These are phyloP conservation scores for Raphanus sativus DNA, from an alignment of 345 rosid species.

Conservation along the genomic window DNA sequence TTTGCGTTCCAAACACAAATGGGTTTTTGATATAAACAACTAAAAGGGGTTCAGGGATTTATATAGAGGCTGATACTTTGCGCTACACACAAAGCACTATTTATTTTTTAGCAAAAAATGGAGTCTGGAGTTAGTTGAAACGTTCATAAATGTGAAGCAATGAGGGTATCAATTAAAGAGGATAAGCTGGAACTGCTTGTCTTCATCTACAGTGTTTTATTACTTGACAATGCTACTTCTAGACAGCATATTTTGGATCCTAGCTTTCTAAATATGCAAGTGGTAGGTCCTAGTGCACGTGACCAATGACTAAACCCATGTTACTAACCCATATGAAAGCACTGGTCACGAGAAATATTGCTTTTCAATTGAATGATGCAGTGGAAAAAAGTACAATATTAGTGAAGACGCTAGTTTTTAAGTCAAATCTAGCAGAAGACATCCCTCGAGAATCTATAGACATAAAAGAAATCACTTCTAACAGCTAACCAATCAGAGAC, in stretches of 20 bases:
- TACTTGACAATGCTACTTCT: constrained; percentile 7
- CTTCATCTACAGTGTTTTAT: constrained; percentile 10
- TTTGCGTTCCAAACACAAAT: constrained; percentile 23
- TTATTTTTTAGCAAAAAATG: not conserved
- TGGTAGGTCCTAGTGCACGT: constrained; percentile 38
- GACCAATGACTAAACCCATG: constrained; percentile 37
- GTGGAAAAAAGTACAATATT: constrained; percentile 17
- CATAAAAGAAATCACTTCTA: not conserved
- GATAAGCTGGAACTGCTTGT: constrained; percentile 34
- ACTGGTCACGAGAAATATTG: constrained; percentile 28
- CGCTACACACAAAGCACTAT: not conserved
- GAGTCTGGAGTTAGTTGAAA: constrained; percentile 37
- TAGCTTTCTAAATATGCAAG: constrained; percentile 28
- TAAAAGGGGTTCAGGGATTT: constrained; percentile 5
- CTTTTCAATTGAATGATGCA: constrained; percentile 35
- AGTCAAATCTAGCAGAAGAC: constrained; percentile 26
- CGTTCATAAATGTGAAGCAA: constrained; percentile 29
- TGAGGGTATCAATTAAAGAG: constrained; percentile 28
- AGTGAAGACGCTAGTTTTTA: constrained; percentile 3
- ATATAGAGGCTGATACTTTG: constrained; percentile 19
- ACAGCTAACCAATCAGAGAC: constrained; percentile 31
- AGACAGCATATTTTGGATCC: constrained; percentile 29
- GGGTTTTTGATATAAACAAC: not conserved
- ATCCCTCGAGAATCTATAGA: constrained; percentile 32
- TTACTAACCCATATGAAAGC: constrained; percentile 28